phyloP scores from a whole-genome alignment of 2,329 filamentous ascomycete species.

The Biscogniauxia marginata region DNA sequence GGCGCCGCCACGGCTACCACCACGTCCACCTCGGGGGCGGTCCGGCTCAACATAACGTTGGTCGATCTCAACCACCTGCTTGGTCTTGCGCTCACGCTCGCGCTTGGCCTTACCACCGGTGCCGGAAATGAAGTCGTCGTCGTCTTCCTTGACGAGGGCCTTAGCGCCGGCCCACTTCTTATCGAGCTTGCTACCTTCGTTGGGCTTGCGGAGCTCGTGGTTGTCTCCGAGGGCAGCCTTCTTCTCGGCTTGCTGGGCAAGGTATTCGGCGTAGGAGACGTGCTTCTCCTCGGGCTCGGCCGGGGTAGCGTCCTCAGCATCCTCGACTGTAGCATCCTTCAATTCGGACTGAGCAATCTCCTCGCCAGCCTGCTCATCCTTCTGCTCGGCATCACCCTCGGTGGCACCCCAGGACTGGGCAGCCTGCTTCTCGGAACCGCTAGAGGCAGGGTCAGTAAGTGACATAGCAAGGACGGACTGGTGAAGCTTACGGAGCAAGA shows the following conservation, averaged over 20 bases:
- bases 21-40: slow-evolving; percentile 54
- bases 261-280: slow-evolving; percentile 88
- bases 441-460: slow-evolving; percentile 32
- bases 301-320: slow-evolving; percentile 40
- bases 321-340: slow-evolving; percentile 63
- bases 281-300: slow-evolving; percentile 78
- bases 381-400: slow-evolving; percentile 79
- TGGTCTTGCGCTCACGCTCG: slow-evolving; percentile 88
- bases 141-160: slow-evolving; percentile 62
- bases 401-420: slow-evolving; percentile 85
- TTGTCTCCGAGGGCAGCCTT: slow-evolving; percentile 65
- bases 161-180: slow-evolving; percentile 94
- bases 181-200: slow-evolving; percentile 83
- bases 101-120: slow-evolving; percentile 75
- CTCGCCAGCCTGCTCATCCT: slow-evolving; percentile 89
- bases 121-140: slow-evolving; percentile 75
- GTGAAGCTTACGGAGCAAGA: slow-evolving; percentile 48
- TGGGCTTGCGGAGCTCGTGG: slow-evolving; percentile 79
- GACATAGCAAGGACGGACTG: neutral
- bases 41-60: slow-evolving; percentile 75
- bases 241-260: slow-evolving; percentile 70
- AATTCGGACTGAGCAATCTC: slow-evolving; percentile 83
- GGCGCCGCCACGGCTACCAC: slow-evolving; percentile 52
- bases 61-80: slow-evolving; percentile 86
- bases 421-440: slow-evolving; percentile 82